These are phyloP conservation scores for Cercospora zeina DNA, from an alignment of 2,329 filamentous ascomycete species.

Conservation along the genomic window DNA sequence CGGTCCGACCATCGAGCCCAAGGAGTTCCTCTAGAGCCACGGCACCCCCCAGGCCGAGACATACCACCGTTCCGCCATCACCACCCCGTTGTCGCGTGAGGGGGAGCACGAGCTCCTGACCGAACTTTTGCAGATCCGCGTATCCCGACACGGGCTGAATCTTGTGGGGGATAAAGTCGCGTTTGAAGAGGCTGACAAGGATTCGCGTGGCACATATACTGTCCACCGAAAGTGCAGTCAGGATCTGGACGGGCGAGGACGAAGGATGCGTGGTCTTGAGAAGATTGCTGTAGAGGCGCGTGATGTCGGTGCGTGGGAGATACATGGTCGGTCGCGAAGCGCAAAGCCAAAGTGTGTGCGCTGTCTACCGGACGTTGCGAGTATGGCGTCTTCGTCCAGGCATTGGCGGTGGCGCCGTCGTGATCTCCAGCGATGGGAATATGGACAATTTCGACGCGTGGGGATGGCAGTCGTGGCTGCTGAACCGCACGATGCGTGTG, in stretches of 20 bases:
- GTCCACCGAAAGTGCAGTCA: slow-evolving; percentile 92
- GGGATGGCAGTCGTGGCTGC: background rate
- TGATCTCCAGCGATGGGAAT: background rate
- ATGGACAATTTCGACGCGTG: background rate
- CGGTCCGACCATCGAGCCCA: slow-evolving; percentile 63
- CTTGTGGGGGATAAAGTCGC: slow-evolving; percentile 97
- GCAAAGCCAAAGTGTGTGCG: background rate
- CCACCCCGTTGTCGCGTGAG: slow-evolving; percentile 86
- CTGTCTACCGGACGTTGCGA: slow-evolving; percentile 9
- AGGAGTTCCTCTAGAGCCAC: slow-evolving; percentile 81
- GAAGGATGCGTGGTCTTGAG: slow-evolving; percentile 84
- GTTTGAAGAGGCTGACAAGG: slow-evolving; percentile 86
- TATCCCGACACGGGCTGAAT: slow-evolving; percentile 94
- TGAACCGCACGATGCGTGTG: background rate
- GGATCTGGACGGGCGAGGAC: slow-evolving; percentile 84
- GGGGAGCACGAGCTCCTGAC: slow-evolving; percentile 74
- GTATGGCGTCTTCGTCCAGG: slow-evolving; percentile 9
- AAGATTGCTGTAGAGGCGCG: slow-evolving; percentile 87
- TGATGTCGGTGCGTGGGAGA: slow-evolving; percentile 84
- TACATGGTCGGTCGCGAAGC: slow-evolving; percentile 64
- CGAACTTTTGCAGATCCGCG: slow-evolving; percentile 78
- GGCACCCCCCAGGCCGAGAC: slow-evolving; percentile 87
- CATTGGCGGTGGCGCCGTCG: slow-evolving; percentile 9
- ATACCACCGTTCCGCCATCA: slow-evolving; percentile 84
- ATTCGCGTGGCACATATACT: slow-evolving; percentile 94